Percentiles rank a stretch among this genome's conserved stretches.
Evolutionary conservation across 441 rosid genomes (phyloP).

Genomic region (Populus tomentosa): DNA sequence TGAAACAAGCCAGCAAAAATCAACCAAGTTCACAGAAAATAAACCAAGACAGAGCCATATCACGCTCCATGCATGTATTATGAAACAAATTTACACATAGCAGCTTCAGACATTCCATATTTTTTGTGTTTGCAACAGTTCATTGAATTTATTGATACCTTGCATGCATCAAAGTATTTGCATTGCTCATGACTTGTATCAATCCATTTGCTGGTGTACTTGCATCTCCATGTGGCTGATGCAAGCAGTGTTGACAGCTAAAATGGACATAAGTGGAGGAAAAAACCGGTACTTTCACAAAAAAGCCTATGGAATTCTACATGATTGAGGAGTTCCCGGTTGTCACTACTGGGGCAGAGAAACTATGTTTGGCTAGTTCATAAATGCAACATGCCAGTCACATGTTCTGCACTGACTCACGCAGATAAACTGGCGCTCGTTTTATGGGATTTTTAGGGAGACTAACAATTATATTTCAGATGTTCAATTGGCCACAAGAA

Average conservation of each 20-base stretch:
- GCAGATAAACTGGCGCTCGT: neutral
- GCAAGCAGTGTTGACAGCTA: neutral
- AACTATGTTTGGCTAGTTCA: neutral
- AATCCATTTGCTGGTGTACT: neutral
- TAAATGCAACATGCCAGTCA: neutral
- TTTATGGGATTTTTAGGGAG: neutral
- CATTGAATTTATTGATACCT: neutral
- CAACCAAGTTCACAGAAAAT: neutral
- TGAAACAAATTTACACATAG: neutral
- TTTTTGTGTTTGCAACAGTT: neutral
- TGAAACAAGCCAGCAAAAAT: constrained; percentile 23
- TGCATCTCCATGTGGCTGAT: neutral
- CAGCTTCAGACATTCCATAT: neutral
- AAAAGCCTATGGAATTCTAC: neutral
- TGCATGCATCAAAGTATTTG: neutral
- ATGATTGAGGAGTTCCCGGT: neutral
- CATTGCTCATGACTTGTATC: neutral
- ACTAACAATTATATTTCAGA: neutral
- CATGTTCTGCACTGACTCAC: neutral
- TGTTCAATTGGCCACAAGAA: neutral
- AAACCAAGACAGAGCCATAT: neutral
- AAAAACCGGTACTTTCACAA: neutral
- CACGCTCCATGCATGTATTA: neutral
- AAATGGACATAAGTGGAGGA: neutral
- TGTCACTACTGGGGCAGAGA: neutral